A percentile compares a stretch with the other conserved stretches of the same genome.
These are phyloP conservation scores for Dioscorea zingiberensis DNA, from an alignment of 106 monocot species.

Conservation along the genomic window DNA sequence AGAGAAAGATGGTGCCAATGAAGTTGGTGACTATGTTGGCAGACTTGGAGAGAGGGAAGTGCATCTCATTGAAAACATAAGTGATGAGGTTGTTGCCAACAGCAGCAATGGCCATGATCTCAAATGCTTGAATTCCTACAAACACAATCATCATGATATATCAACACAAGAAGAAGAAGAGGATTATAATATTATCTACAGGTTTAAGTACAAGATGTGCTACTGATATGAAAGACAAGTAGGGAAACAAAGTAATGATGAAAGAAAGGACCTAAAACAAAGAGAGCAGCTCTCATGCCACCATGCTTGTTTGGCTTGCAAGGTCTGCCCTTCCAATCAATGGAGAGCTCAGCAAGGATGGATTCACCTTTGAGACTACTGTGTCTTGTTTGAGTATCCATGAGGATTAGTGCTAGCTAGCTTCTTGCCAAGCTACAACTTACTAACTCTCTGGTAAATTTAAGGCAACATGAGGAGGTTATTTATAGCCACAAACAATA, in stretches of 20 bases:
- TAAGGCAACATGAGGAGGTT: not conserved
- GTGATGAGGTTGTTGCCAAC: constrained; percentile 98
- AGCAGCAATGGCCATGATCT: constrained; percentile 98
- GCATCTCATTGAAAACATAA: constrained; percentile 97
- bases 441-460: too few relatives aligned
- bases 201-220: too few relatives aligned
- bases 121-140: constrained; percentile 92
- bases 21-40: constrained; percentile 7
- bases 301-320: constrained; percentile 76
- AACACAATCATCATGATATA: too few relatives aligned
- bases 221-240: not conserved
- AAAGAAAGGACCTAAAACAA: constrained; percentile 63
- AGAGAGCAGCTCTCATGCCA: constrained; percentile 75
- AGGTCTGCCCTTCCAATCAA: constrained; percentile 80
- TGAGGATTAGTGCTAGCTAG: too few relatives aligned
- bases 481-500: constrained; percentile 14
- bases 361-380: constrained; percentile 30
- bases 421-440: too few relatives aligned
- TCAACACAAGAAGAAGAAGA: constrained; percentile 1
- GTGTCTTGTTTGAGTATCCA: constrained; percentile 34
- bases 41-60: constrained; percentile 68
- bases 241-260: not conserved
- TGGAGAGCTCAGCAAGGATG: constrained; percentile 28
- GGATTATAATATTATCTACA: too few relatives aligned
- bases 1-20: not conserved